Evolutionary conservation across 208 protist genomes (phyloP), one percentile per base, ranked within the genome.

Genomic region (Acanthamoeba polyphaga): DNA sequence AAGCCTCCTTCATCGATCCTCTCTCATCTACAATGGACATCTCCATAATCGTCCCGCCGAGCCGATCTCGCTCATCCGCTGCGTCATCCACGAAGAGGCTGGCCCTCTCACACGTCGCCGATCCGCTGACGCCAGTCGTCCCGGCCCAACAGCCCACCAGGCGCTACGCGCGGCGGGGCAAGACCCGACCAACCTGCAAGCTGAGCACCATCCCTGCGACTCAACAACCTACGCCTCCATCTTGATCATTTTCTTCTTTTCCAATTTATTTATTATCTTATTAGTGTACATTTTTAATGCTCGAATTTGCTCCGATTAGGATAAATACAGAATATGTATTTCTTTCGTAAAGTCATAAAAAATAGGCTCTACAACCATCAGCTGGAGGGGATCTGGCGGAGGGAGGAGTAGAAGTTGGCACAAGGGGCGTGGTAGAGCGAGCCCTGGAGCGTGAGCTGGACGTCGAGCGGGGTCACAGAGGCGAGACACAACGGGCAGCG

Each of bases 361-460:
- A 49, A 49, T 49, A 66, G 8, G 27, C 9, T n/a, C 24, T 68
- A 12, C 15, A 68, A 22, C 13, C 24, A 24, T 24, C 24, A 68
- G 9, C 24, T 32, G 62, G 72, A 49, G 29, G 72, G 72, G 72
- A 80, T 80, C 72, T 80, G 72, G 72, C 72, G 72, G 38, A 80
- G 29, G 34, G 72, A 80, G 0, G 72, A 34, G 32, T 80, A 80
- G 32, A 80, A 80, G 72, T 80, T 80, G 72, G 72, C 72, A 34
- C 72, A 80, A 8, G 72, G 72, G 32, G 72, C 72, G 38, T 80
- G 72, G 38, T 80, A 80, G 38, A 46, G 72, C n/a, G 72, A 22
- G 13, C 22, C 10, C 5, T 80, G 72, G 17, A 80, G 72, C 72
- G 29, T 2, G 38, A 80, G 1, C 72, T 80, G 72, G 72, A 29